Percentiles rank a stretch among this genome's conserved stretches.
Evolutionary conservation across 495 filamentous ascomycete genomes (phyloP).

Genomic region (Massariosphaeria phaeospora): DNA sequence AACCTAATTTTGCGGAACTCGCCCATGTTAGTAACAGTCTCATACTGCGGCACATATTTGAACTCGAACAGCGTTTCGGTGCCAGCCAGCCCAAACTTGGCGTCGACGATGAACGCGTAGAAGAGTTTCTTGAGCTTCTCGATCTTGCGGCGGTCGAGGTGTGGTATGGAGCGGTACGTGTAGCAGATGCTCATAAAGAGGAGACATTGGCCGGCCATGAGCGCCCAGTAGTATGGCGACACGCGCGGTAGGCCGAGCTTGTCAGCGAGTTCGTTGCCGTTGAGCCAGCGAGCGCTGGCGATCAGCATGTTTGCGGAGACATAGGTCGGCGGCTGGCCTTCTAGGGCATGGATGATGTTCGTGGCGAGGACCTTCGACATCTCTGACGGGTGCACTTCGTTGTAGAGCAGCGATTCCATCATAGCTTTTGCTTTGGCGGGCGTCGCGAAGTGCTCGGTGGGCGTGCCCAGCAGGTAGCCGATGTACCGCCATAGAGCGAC

Average conservation of each 20-base stretch:
- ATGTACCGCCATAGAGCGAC: conserved; percentile 73
- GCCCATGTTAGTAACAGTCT: conserved; percentile 43
- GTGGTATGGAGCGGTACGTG: conserved; percentile 50
- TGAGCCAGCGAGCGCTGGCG: conserved; percentile 64
- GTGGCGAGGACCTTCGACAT: conserved; percentile 60
- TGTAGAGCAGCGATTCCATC: conserved; percentile 60
- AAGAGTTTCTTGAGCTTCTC: conserved; percentile 50
- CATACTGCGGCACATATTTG: conserved; percentile 58
- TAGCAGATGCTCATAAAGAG: conserved; percentile 57
- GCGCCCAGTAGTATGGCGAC: conserved; percentile 51
- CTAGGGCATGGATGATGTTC: conserved; percentile 66
- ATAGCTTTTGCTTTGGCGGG: conserved; percentile 51
- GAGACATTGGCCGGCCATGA: conserved; percentile 64
- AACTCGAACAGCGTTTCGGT: conserved; percentile 56
- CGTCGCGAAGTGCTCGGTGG: conserved; percentile 53
- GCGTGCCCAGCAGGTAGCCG: conserved; percentile 65
- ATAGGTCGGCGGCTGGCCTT: conserved; percentile 58
- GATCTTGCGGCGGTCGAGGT: conserved; percentile 57
- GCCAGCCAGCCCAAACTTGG: conserved; percentile 50
- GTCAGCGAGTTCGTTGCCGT: conserved; percentile 59
- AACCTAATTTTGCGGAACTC: conserved; percentile 29
- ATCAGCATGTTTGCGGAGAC: conserved; percentile 55
- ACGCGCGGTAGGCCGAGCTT: conserved; percentile 56
- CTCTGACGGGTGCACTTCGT: conserved; percentile 60
- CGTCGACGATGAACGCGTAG: conserved; percentile 51